Base-by-base conservation (phyloP, 2,329 filamentous ascomycete genomes). In the Venturia pyrina region DNA sequence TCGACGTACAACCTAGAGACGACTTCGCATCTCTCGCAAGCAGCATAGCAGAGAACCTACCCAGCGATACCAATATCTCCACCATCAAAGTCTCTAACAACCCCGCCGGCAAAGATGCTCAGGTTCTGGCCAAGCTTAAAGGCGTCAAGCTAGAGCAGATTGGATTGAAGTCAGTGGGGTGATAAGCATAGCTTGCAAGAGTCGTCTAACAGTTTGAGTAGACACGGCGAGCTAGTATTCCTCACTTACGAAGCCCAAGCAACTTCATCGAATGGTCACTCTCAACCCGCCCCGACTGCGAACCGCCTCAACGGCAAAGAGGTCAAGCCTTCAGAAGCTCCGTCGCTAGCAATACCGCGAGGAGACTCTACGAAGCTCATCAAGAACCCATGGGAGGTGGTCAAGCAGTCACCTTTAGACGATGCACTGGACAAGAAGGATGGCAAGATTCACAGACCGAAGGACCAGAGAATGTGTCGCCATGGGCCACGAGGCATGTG, bases 401-500 rank as follows among this genome's bases (percentile, higher is more conserved):
- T 98, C 19, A 87, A 87, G 72, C 95, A 99, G 78, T 96, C 93
- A 2, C 82, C 87, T 1, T 82, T 99, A 11, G 96, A 99, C 74
- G 88, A 99, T 74, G 81, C 84, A 66, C 80, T 99, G 73, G 95
- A 99, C 77, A 91, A 86, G 78, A 84, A 88, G 70, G 89, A 95
- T 81, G 95, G 95, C 70, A 99, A 96, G 79, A 96, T 97, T 63
- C 80, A 86, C 24, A 83, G 93, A 68, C 84, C 84, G 68, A 83
- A 83, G 67, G 91, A 96, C 75, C 75, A 79, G 67, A 90, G 90
- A 74, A 95, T 99, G 92, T 99, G 95, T 79, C 88, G 91, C 68
- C 95, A 99, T 75, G 93, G 93, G 1, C 88, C 89, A 63, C 98
- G 96, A 78, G 95, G 95, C 75, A 99, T 99, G 95, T 99, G 95